A percentile compares a stretch with the other conserved stretches of the same genome.
phyloP scores from a whole-genome alignment of 768 basidiomycete species.

The Cystobasidium ongulense region DNA sequence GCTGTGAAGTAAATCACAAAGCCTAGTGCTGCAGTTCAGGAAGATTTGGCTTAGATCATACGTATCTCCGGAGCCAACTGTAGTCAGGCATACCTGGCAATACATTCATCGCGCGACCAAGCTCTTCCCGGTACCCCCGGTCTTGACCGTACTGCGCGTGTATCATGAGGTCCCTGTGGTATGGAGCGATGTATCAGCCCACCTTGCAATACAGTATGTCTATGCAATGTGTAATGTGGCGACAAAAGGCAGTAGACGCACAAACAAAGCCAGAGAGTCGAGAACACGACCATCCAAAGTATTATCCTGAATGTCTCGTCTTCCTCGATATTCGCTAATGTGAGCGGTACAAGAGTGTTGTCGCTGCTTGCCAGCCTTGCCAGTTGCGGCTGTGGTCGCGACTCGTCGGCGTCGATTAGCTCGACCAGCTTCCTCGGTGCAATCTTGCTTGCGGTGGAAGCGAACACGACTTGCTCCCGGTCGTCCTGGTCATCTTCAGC shows the following conservation, averaged over 20 bases:
- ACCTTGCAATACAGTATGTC: not conserved
- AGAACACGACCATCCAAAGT: slow-evolving; percentile 11
- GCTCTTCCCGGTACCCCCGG: not conserved
- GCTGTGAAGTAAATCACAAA: slow-evolving; percentile 23
- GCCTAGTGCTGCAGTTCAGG: not conserved
- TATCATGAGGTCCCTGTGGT: slow-evolving; percentile 21
- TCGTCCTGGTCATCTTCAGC: not conserved
- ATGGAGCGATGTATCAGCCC: not conserved
- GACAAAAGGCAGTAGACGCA: not conserved
- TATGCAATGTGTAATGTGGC: not conserved
- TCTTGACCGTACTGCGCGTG: slow-evolving; percentile 30
- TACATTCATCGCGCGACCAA: slow-evolving; percentile 21
- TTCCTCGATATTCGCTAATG: not conserved
- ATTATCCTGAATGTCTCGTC: slow-evolving; percentile 15
- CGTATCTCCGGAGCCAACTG: not conserved
- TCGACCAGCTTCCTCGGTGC: slow-evolving; percentile 8
- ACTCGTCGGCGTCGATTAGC: slow-evolving; percentile 25
- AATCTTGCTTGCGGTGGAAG: not conserved
- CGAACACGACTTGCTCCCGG: not conserved
- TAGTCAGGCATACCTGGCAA: not conserved
- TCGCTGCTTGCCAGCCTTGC: not conserved
- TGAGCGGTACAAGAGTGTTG: not conserved
- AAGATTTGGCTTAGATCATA: not conserved
- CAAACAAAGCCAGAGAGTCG: slow-evolving; percentile 26
- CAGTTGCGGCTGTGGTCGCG: not conserved